Evolutionary conservation across 257 asterid species (phyloP).

Genomic region (Lycium barbarum): DNA sequence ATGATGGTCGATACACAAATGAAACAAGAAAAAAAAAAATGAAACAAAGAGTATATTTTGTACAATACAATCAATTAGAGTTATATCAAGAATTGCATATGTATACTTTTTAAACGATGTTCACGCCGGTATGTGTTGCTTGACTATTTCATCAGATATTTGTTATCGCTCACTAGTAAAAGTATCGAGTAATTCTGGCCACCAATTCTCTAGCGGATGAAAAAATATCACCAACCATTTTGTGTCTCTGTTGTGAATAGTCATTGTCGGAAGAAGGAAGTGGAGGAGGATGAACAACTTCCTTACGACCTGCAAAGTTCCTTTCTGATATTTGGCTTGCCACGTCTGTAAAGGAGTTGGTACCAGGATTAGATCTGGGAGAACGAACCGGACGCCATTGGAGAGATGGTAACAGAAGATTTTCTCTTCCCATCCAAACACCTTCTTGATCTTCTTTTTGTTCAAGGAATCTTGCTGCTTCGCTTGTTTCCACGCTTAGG

Average conservation of each 20-base stretch:
- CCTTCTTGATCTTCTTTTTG: slow-evolving; percentile 32
- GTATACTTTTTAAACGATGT: too few relatives aligned
- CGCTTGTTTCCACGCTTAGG: neutral
- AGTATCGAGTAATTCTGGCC: neutral
- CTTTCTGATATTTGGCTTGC: neutral
- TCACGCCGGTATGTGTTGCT: too few relatives aligned
- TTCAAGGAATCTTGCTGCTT: slow-evolving; percentile 48
- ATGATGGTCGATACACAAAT: too few relatives aligned
- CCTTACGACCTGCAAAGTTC: neutral
- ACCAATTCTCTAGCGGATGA: neutral
- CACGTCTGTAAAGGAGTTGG: neutral
- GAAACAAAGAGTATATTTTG: too few relatives aligned
- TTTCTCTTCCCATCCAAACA: too few relatives aligned
- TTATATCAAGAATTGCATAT: too few relatives aligned
- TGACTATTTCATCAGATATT: too few relatives aligned
- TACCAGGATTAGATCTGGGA: neutral
- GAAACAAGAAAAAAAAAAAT: too few relatives aligned
- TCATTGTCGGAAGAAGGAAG: neutral
- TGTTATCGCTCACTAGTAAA: too few relatives aligned
- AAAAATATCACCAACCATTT: neutral
- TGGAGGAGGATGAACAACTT: neutral
- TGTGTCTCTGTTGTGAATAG: neutral
- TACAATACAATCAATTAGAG: too few relatives aligned
- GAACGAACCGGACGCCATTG: neutral
- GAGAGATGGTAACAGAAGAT: neutral